Base-by-base conservation (phyloP, 2,329 filamentous ascomycete species). In the Penicillium sp. region DNA sequence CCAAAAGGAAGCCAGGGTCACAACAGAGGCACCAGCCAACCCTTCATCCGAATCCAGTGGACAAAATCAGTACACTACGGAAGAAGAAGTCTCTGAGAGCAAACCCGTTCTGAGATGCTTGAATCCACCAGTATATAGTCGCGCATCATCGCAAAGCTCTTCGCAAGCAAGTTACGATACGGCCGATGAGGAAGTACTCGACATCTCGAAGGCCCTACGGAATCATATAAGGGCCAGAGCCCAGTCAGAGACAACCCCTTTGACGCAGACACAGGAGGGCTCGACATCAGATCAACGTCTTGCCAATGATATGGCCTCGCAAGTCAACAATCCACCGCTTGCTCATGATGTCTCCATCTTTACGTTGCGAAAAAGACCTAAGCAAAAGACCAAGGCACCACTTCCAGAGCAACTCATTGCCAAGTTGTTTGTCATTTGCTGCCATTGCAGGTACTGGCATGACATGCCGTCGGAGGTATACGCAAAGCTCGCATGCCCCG, bases 351-450 rank as follows among this genome's bases (percentile, higher is more conserved):
- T 44, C 1, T 27, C 57, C 1, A n/a, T 53, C 9, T 47, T 27
- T 28, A 47, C 53, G 16, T 43, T 55, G 10, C 44, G 50, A 14
- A 52, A 50, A 39, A 61, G 49, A 30, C 46, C 55, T 33, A 35
- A 45, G 7, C 55, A 57, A 46, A 56, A 54, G 22, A n/a, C 44
- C 14, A 63, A 54, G 24, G 9, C 39, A 18, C 31, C 47, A 16
- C 50, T 45, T 22, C 51, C 58, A 20, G 56, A 59, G 25, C 62
- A 66, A 46, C 46, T 63, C 9, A 53, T 74, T 38, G 61, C 63
- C 22, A 76, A 75, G 48, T 50, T 72, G 11, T 75, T 76, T 49
- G 70, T 75, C 16, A 72, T 76, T 36, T 76, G 73, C 54, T 76
- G 73, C 52, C 63, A 67, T 46, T 76, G 73, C 63, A 69, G 68